Conservation (phyloP, 192 early-diverging fungal species). For the Piromyces finnis region DNA sequence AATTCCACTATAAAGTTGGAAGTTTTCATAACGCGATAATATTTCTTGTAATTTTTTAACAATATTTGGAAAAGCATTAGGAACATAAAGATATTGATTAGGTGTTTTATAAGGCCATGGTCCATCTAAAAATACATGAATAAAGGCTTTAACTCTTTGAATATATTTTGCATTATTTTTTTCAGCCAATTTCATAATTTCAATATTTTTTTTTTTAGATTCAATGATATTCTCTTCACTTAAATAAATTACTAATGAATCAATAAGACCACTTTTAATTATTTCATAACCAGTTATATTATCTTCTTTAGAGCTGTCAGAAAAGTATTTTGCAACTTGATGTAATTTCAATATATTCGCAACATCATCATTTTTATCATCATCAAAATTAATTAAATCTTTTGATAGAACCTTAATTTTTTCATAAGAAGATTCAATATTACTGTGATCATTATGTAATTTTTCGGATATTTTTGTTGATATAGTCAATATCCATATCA, state of each 20-base stretch:
- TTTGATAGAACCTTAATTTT: not conserved
- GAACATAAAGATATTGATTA: constrained; percentile 4
- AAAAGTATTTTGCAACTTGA: not conserved
- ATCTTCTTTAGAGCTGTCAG: not conserved
- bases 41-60: constrained; percentile 52
- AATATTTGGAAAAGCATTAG: constrained; percentile 27
- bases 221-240: not conserved
- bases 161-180: not conserved
- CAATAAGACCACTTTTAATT: constrained; percentile 52
- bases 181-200: not conserved
- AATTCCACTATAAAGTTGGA: constrained; percentile 33
- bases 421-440: not conserved
- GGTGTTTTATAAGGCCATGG: constrained; percentile 13
- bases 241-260: constrained; percentile 31
- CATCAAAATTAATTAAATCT: not conserved
- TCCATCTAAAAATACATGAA: constrained; percentile 33
- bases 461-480: not conserved
- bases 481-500: not conserved
- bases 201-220: not conserved
- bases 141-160: constrained; percentile 11
- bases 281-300: constrained; percentile 67
- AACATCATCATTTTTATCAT: not conserved
- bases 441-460: not conserved
- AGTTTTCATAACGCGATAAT: constrained; percentile 45
- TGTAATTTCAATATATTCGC: not conserved